These are phyloP conservation scores for Craspedostauros australis DNA, from an alignment of 108 stramenopile species.

Conservation along the genomic window DNA sequence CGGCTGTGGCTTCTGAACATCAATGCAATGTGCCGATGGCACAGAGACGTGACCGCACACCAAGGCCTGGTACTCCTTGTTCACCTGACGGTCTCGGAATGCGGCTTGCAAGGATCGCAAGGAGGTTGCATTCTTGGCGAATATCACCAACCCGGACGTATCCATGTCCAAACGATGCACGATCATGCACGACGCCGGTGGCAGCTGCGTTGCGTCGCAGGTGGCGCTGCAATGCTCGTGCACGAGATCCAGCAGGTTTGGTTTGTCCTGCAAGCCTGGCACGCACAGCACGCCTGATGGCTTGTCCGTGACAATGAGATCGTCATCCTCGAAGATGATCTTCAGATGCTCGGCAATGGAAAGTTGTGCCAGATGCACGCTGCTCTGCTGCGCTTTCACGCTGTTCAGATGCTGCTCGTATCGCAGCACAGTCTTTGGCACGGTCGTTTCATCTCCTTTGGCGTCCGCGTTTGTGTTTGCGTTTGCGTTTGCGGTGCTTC, in stretches of 20 bases:
- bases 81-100: slow-evolving; percentile 53
- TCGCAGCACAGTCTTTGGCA: slow-evolving; percentile 70
- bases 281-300: slow-evolving; percentile 73
- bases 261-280: slow-evolving; percentile 59
- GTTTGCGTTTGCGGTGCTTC: too few species aligned
- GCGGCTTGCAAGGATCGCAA: slow-evolving; percentile 45
- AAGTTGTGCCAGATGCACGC: slow-evolving; percentile 30
- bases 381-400: slow-evolving; percentile 50
- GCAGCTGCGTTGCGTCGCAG: slow-evolving; percentile 1
- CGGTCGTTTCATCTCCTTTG: too few species aligned
- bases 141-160: slow-evolving; percentile 72
- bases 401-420: slow-evolving; percentile 71
- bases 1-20: too few species aligned
- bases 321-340: slow-evolving; percentile 54
- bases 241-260: slow-evolving; percentile 46
- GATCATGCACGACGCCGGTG: slow-evolving; percentile 29
- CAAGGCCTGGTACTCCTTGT: slow-evolving; percentile 63
- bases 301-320: slow-evolving; percentile 67
- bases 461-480: too few species aligned
- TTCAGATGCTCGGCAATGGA: slow-evolving; percentile 35
- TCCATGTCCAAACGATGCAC: slow-evolving; percentile 86
- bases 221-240: slow-evolving; percentile 30
- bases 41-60: slow-evolving; percentile 64
- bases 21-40: too few species aligned
- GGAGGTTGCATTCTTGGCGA: slow-evolving; percentile 34